Conservation (phyloP, 257 asterid species). For the Solanum corneliomulleri region DNA sequence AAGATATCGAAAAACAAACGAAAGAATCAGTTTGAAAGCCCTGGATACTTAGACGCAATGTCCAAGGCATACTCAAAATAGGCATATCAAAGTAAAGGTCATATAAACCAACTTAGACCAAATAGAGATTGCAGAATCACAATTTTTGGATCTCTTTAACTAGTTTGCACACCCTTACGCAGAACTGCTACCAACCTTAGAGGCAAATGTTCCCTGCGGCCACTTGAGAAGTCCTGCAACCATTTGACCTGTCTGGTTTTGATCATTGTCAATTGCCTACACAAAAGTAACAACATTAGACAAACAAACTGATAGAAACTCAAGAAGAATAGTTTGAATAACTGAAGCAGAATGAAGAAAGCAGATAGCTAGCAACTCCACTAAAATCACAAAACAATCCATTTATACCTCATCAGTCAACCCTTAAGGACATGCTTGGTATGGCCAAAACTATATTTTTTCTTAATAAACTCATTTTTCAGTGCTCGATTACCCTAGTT, state of each 20-base stretch:
- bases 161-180: background rate
- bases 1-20: background rate
- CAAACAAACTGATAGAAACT: background rate
- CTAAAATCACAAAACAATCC: background rate
- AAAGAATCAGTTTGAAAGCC: background rate
- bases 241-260: constrained; percentile 94
- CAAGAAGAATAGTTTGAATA: background rate
- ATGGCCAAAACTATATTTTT: background rate
- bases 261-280: constrained; percentile 87
- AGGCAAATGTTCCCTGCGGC: constrained; percentile 96
- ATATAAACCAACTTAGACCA: background rate
- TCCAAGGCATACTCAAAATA: background rate
- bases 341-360: background rate
- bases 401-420: background rate
- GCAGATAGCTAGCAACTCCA: background rate
- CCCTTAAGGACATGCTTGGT: background rate
- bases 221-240: constrained; percentile 90
- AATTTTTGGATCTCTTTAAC: background rate
- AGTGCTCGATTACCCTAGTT: background rate
- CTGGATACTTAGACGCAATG: background rate
- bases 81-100: background rate
- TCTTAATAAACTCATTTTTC: background rate
- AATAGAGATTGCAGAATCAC: background rate
- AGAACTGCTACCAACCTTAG: constrained; percentile 47
- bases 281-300: background rate